Evolutionary conservation across 768 basidiomycete genomes (phyloP).

Genomic region (Trametes cubensis): DNA sequence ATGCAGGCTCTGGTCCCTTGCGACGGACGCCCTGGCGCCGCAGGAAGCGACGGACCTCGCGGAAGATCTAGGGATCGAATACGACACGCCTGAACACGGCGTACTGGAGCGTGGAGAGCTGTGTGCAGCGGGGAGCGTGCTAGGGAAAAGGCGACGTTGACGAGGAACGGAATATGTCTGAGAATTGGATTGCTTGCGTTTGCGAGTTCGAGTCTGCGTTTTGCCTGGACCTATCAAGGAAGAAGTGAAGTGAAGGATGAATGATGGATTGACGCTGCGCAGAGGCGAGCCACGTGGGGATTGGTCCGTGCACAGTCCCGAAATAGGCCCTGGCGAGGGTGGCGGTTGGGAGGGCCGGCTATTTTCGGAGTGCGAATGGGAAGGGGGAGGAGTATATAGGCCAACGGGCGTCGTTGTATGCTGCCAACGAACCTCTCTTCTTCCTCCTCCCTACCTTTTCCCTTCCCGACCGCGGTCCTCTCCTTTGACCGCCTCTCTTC

Average conservation of each 20-base stretch:
- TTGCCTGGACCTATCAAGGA: not conserved
- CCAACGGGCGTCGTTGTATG: not conserved
- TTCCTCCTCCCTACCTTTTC: constrained; percentile 15
- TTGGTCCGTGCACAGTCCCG: constrained; percentile 20
- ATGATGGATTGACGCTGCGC: not conserved
- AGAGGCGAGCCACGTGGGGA: not conserved
- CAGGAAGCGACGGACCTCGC: constrained; percentile 64
- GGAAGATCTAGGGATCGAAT: constrained; percentile 82
- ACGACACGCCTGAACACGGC: constrained; percentile 72
- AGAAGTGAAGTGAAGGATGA: not conserved
- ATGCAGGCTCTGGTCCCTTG: constrained; percentile 72
- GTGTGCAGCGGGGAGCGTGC: constrained; percentile 41
- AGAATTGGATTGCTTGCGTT: too few relatives aligned
- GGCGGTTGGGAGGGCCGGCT: constrained; percentile 12
- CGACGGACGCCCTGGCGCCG: constrained; percentile 67
- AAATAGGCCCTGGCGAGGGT: constrained; percentile 1
- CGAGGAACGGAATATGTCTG: not conserved
- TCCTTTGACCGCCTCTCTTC: constrained; percentile 15
- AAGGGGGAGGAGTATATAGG: constrained; percentile 25
- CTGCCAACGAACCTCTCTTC: constrained; percentile 17
- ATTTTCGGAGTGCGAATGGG: constrained; percentile 23
- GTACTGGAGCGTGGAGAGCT: constrained; percentile 66
- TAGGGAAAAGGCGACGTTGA: constrained; percentile 31
- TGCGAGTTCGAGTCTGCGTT: not conserved
- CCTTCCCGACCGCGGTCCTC: constrained; percentile 19